Evolutionary conservation across 164 flowering plant species (phyloP).

Genomic region (Vitis cinerea): DNA sequence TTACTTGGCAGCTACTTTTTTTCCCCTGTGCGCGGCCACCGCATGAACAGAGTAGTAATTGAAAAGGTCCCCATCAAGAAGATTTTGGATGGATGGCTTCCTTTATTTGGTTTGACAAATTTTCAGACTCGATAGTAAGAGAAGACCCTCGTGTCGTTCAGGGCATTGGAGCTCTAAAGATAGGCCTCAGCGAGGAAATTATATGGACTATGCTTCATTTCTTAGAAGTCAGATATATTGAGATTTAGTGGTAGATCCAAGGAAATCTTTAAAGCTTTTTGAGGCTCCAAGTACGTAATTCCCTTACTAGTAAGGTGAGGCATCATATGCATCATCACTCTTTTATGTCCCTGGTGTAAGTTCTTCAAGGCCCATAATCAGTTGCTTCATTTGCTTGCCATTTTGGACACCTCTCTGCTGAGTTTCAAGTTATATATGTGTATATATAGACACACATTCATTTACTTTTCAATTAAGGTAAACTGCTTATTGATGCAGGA

Average conservation of each 20-base stretch:
- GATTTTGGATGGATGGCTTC: slow-evolving; percentile 43
- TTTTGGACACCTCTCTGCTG: background rate
- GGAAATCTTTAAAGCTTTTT: slow-evolving; percentile 44
- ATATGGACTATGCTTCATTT: slow-evolving; percentile 8
- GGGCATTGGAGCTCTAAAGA: slow-evolving; percentile 3
- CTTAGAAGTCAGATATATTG: slow-evolving; percentile 12
- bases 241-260: slow-evolving; percentile 49
- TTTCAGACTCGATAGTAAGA: slow-evolving; percentile 23
- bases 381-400: slow-evolving; percentile 6
- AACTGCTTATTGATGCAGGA: no score
- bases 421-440: no score
- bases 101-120: slow-evolving; percentile 38
- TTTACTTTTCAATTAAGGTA: no score
- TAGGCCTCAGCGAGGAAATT: slow-evolving; percentile 2
- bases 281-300: slow-evolving; percentile 38
- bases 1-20: no score
- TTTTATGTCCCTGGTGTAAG: background rate
- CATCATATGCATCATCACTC: slow-evolving; percentile 21
- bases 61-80: slow-evolving; percentile 36
- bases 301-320: slow-evolving; percentile 33
- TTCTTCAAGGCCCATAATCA: background rate
- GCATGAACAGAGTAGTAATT: background rate
- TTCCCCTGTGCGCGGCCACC: no score
- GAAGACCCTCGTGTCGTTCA: slow-evolving; percentile 26
- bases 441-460: no score